Evolutionary conservation across 129 eudicot species (phyloP), one percentile per base, ranked within the genome.

Genomic region (Chrysanthemum makinoi): DNA sequence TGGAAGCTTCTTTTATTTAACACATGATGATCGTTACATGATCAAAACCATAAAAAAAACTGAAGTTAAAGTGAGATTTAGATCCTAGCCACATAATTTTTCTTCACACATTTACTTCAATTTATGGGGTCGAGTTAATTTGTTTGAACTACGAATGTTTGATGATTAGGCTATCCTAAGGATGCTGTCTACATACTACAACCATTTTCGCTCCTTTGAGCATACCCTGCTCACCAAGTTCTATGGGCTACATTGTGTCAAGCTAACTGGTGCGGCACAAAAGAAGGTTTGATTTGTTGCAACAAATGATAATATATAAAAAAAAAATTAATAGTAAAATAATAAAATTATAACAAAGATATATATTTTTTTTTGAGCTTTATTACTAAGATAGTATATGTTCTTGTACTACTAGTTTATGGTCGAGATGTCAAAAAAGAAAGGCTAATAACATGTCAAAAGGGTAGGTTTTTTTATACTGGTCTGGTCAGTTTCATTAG

Each of bases 11-110:
- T 95, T 95, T 69, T 95, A 95, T 84, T 69, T 95, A 44, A 95
- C 94, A 16, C 79, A 86, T 51, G 99, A 95, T 62, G 99, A 95
- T 73, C 94, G 99, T 16, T 95, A 95, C 84, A 95, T 95, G 99
- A 95, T 95, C 13, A 95, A 95, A 81, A 95, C 99, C 13, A 95
- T 95, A 80, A 95, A 88, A 74, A 95, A 90, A 63, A 76, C 99
- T 33, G 99, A 95, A 95, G 96, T 86, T 6, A 90, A 88, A 69
- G 99, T 95, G 84, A 90, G 96, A 72, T 33, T 59, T n/a, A 4
- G 59, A 1, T 22, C 61, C 66, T 22, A 48, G n/a, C 35, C 33
- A 15, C 10, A 53, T 39, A 7, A 55, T 7, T 30, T 55, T 15
- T 3, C 20, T 68, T 5, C 33, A 46, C 49, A 56, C 50, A 49